These are phyloP conservation scores for Cryptosporidium sp. DNA, from an alignment of 169 alveolate genomes.

Conservation along the genomic window DNA sequence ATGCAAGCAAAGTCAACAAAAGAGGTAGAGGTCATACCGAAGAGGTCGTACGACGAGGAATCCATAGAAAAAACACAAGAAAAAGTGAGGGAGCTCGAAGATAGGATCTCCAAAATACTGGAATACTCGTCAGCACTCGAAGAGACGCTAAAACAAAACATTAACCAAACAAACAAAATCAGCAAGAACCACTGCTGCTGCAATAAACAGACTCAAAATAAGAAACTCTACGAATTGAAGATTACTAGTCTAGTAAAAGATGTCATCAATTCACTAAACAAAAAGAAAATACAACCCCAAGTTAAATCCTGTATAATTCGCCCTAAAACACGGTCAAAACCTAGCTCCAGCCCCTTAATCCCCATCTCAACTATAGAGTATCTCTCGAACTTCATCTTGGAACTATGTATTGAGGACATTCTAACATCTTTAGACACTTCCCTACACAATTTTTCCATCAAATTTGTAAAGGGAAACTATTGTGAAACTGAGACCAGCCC, in stretches of 20 bases:
- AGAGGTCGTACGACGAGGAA: background rate
- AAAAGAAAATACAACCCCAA: background rate
- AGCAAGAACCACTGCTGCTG: background rate
- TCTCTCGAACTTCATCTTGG: conserved; percentile 12
- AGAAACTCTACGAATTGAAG: background rate
- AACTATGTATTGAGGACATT: conserved; percentile 27
- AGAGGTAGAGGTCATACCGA: background rate
- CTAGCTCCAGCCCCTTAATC: background rate
- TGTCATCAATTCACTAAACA: background rate
- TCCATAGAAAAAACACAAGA: conserved; percentile 12
- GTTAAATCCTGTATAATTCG: background rate
- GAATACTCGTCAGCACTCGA: conserved; percentile 48
- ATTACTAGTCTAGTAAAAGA: background rate
- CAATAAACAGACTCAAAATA: background rate
- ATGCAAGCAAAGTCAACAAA: background rate
- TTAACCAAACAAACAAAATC: background rate
- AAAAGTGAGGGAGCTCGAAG: conserved; percentile 38
- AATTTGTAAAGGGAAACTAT: background rate
- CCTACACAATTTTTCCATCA: conserved; percentile 3
- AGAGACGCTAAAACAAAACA: conserved; percentile 1
- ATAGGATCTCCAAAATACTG: conserved; percentile 25
- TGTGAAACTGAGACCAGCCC: background rate
- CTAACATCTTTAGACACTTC: conserved; percentile 4
- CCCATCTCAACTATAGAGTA: background rate
- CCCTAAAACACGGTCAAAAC: background rate